Evolutionary conservation across 2,329 filamentous ascomycete genomes (phyloP), one percentile per base, ranked within the genome.

Genomic region (Neonectria sp.): DNA sequence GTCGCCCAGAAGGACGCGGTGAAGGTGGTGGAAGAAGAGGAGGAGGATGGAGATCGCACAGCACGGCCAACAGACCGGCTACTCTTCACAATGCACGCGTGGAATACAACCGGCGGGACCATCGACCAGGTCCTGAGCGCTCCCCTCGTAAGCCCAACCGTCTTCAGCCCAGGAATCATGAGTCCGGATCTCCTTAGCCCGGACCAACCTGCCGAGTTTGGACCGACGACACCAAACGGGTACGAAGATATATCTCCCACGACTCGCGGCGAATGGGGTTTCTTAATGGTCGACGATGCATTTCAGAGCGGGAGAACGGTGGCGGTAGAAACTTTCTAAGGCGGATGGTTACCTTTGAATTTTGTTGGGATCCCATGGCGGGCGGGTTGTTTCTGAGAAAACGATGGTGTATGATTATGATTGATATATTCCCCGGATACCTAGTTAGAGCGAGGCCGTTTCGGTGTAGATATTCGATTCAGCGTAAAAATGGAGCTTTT

Each of bases 181-280:
- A 73, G 65, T n/a, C 71, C 73, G 3, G 46, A 40, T 49, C 49
- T 72, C 9, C 69, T 77, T 57, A 74, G 75, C 45, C 70, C 73
- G 5, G 21, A 57, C 52, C 43, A 62, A 37, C 66, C 64, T 15
- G 73, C 73, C 2, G 75, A 65, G 55, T 69, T 84, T 24, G 88
- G 86, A 0, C 86, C 88, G 1, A 77, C 81, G 79, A 91, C 89
- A 63, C 89, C 88, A 1, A 89, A 90, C 69, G 85, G 81, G 8
- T 89, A 87, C 69, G 88, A 89, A 24, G 89, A 91, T 73, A 88
- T 91, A 62, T 90, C 88, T 56, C 89, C 89, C 6, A 85, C 88
- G 27, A 91, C 89, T 9, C 83, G 86, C 46, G 87, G 87, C 6
- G 89, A 91, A 78, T 91, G 89, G 89, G 87, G 88, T 0, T 88